phyloP scores from a whole-genome alignment of 2,329 filamentous ascomycete genomes.

The Pleoardoris graminearum region DNA sequence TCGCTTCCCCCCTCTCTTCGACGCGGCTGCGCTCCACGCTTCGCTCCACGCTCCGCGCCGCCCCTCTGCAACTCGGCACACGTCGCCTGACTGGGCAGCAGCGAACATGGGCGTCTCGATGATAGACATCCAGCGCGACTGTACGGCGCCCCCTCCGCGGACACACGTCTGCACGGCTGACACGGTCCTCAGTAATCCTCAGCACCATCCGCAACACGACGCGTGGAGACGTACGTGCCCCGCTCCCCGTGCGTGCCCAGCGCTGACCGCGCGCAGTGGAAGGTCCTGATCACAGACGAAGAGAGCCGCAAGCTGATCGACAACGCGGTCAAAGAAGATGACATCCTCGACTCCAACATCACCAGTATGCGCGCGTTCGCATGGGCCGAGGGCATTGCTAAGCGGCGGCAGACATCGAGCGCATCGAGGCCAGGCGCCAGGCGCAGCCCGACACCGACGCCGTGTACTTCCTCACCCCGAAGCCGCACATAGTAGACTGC shows the following conservation, averaged over 20 bases:
- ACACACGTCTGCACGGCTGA: slow-evolving; percentile 17
- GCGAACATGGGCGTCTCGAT: slow-evolving; percentile 78
- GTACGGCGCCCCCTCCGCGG: slow-evolving; percentile 48
- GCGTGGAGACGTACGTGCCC: slow-evolving; percentile 70
- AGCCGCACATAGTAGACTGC: slow-evolving; percentile 88
- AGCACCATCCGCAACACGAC: slow-evolving; percentile 76
- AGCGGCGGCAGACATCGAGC: slow-evolving; percentile 79
- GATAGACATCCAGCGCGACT: slow-evolving; percentile 79
- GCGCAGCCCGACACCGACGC: slow-evolving; percentile 90
- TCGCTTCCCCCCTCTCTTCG: background rate
- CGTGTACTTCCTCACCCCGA: slow-evolving; percentile 86
- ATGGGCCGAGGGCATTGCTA: slow-evolving; percentile 20
- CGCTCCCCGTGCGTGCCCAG: slow-evolving; percentile 12
- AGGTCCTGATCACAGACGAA: slow-evolving; percentile 89
- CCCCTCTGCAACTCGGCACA: background rate
- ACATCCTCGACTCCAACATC: slow-evolving; percentile 95
- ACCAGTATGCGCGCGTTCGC: slow-evolving; percentile 67
- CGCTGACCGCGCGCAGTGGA: slow-evolving; percentile 70
- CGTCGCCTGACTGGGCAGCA: slow-evolving; percentile 13
- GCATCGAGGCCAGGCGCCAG: slow-evolving; percentile 83
- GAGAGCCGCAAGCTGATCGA: slow-evolving; percentile 82
- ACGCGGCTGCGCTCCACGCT: background rate
- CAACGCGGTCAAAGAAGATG: slow-evolving; percentile 91
- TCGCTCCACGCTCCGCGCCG: background rate
- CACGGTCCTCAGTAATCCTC: slow-evolving; percentile 64